A percentile compares a stretch with the other conserved stretches of the same genome.
phyloP scores from a whole-genome alignment of 352 stramenopile genomes.

The Pythium sukuiense region DNA sequence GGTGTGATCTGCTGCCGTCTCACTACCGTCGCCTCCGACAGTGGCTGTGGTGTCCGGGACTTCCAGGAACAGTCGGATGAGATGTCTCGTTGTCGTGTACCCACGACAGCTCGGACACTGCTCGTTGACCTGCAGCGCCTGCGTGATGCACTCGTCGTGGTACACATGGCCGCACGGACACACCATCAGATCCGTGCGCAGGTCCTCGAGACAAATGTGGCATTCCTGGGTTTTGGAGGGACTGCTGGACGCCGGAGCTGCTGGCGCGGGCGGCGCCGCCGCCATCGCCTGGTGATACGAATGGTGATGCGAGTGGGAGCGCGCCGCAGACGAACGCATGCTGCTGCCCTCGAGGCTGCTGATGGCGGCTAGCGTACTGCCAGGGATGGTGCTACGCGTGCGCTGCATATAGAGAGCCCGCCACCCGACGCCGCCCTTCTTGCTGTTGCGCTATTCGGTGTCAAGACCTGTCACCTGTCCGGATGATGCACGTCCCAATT shows the following conservation, averaged over 20 bases:
- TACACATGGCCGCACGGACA: slow-evolving; percentile 75
- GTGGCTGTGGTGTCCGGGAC: slow-evolving; percentile 27
- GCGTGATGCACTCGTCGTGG: slow-evolving; percentile 67
- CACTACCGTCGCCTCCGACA: neutral
- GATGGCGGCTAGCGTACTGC: neutral
- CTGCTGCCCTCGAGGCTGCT: slow-evolving; percentile 1
- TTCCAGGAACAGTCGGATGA: slow-evolving; percentile 73
- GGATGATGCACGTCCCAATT: neutral
- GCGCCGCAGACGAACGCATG: neutral
- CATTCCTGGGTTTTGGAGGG: slow-evolving; percentile 56
- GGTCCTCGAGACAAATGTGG: slow-evolving; percentile 83
- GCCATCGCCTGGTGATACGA: neutral
- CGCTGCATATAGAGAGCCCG: slow-evolving; percentile 17
- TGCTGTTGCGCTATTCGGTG: slow-evolving; percentile 3
- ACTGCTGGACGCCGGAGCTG: slow-evolving; percentile 3
- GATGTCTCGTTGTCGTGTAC: slow-evolving; percentile 36
- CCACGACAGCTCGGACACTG: slow-evolving; percentile 78
- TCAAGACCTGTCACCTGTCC: neutral
- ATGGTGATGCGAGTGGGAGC: neutral
- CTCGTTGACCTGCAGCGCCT: slow-evolving; percentile 67
- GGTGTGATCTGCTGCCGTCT: slow-evolving; percentile 1
- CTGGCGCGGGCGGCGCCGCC: slow-evolving; percentile 1
- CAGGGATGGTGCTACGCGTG: slow-evolving; percentile 18
- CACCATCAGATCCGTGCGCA: slow-evolving; percentile 56
- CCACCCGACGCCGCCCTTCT: neutral